phyloP scores from a whole-genome alignment of 2,329 filamentous ascomycete genomes.

The Phyllosticta citribraziliensis region DNA sequence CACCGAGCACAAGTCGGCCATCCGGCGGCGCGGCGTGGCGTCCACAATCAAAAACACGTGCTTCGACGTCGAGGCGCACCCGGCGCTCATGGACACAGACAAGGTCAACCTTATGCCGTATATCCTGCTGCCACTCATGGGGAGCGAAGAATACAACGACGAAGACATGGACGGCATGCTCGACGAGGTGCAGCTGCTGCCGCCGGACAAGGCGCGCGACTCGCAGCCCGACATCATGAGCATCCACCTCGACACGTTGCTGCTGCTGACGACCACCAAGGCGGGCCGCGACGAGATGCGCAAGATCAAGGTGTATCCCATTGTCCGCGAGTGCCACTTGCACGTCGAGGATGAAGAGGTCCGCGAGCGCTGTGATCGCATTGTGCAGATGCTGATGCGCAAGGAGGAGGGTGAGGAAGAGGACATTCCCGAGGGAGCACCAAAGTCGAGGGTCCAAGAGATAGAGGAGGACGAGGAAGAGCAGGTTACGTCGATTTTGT shows the following conservation, averaged over 20 bases:
- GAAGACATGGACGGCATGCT: conserved; percentile 83
- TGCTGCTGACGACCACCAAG: conserved; percentile 70
- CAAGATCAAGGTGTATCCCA: conserved; percentile 72
- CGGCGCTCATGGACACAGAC: conserved; percentile 56
- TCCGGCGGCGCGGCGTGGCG: conserved; percentile 88
- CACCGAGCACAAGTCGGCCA: conserved; percentile 75
- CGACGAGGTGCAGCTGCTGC: conserved; percentile 78
- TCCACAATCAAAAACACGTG: conserved; percentile 90
- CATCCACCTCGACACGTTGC: conserved; percentile 81
- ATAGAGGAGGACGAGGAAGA: conserved; percentile 19
- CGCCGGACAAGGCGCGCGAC: conserved; percentile 82
- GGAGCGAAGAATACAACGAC: conserved; percentile 76
- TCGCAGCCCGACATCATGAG: conserved; percentile 64
- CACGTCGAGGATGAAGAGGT: conserved; percentile 70
- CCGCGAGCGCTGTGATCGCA: conserved; percentile 71
- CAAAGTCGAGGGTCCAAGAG: conserved; percentile 16
- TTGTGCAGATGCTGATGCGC: conserved; percentile 82
- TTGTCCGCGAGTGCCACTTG: conserved; percentile 77
- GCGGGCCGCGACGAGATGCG: conserved; percentile 67
- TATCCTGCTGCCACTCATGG: conserved; percentile 76
- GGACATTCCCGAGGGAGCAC: conserved; percentile 23
- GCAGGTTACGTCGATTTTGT: conserved; percentile 22
- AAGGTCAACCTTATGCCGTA: conserved; percentile 80
- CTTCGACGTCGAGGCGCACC: conserved; percentile 69
- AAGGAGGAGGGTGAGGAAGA: conserved; percentile 57